phyloP scores from a whole-genome alignment of 2,329 filamentous ascomycete genomes.

The Curvularia spicifera region DNA sequence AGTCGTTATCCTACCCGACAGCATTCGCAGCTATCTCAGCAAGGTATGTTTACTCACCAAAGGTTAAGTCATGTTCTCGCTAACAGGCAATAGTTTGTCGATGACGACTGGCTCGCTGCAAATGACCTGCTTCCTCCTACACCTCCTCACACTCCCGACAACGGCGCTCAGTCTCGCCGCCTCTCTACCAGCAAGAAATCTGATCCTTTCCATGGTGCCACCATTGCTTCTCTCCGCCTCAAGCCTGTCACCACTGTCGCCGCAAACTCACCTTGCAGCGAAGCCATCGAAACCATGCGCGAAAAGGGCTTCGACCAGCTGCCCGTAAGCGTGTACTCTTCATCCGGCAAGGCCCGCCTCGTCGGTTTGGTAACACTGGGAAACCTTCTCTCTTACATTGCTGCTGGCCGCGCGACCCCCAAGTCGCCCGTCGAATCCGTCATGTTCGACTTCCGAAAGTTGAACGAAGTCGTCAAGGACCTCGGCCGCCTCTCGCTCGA shows the following conservation, averaged over 20 bases:
- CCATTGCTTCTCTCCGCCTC: slow-evolving; percentile 80
- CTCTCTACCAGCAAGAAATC: slow-evolving; percentile 51
- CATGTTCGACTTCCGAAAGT: slow-evolving; percentile 94
- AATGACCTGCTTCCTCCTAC: slow-evolving; percentile 83
- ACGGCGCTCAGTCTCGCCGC: slow-evolving; percentile 41
- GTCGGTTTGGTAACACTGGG: slow-evolving; percentile 94
- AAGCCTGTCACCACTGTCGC: slow-evolving; percentile 92
- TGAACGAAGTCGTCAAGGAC: slow-evolving; percentile 91
- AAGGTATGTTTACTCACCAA: slow-evolving; percentile 61
- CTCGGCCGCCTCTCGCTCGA: slow-evolving; percentile 50
- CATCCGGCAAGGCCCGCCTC: slow-evolving; percentile 71
- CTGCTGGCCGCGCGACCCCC: slow-evolving; percentile 76
- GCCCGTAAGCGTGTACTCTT: slow-evolving; percentile 70
- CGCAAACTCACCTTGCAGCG: slow-evolving; percentile 73
- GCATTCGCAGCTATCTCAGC: slow-evolving; percentile 94
- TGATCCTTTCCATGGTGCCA: slow-evolving; percentile 79
- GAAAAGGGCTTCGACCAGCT: slow-evolving; percentile 98
- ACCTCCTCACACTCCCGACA: slow-evolving; percentile 48
- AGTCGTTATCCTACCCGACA: slow-evolving; percentile 91
- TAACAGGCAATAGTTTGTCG: slow-evolving; percentile 70
- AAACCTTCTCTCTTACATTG: slow-evolving; percentile 90
- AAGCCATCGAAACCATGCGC: slow-evolving; percentile 96
- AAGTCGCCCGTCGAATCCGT: slow-evolving; percentile 79
- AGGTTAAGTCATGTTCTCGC: slow-evolving; percentile 3
- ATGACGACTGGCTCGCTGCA: slow-evolving; percentile 98